A percentile compares a stretch with the other conserved stretches of the same genome.
phyloP scores from a whole-genome alignment of 805 yeast genomes.

The Myxozyma vanderwaltii region DNA sequence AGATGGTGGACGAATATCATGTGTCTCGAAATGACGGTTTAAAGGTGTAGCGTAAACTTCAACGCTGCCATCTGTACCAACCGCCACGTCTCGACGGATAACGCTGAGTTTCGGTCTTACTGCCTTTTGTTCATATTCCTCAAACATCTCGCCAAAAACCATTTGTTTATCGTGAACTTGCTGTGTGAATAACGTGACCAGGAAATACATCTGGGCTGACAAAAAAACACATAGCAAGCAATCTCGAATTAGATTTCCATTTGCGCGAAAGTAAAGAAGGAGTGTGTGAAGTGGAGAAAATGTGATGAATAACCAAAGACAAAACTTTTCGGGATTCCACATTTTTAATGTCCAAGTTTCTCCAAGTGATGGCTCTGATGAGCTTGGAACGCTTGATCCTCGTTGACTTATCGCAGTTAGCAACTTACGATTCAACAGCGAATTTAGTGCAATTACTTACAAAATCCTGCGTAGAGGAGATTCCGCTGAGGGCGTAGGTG shows the following conservation, averaged over 20 bases:
- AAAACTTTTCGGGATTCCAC: conserved; percentile 69
- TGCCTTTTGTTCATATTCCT: conserved; percentile 64
- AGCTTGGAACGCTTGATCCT: not conserved
- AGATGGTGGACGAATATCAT: conserved; percentile 32
- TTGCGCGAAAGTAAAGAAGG: conserved; percentile 47
- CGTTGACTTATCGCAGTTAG: not conserved
- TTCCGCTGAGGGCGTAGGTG: not conserved
- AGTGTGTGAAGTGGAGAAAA: conserved; percentile 62
- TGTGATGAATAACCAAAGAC: conserved; percentile 52
- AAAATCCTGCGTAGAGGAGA: conserved; percentile 4
- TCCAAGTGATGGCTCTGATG: not conserved
- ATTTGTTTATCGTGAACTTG: conserved; percentile 61
- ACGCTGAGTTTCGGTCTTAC: conserved; percentile 60
- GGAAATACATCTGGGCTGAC: conserved; percentile 45
- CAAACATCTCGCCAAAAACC: conserved; percentile 59
- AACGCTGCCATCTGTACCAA: conserved; percentile 44
- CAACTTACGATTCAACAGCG: not conserved
- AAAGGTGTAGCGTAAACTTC: conserved; percentile 37
- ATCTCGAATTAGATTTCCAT: conserved; percentile 41
- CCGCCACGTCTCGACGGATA: conserved; percentile 58
- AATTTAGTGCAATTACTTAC: not conserved
- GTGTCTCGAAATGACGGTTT: conserved; percentile 32
- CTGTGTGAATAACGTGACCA: conserved; percentile 50
- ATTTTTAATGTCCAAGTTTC: conserved; percentile 55
- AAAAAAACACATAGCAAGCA: conserved; percentile 43